These are phyloP conservation scores for Suillus occidentalis DNA, from an alignment of 768 basidiomycete species.

Conservation along the genomic window DNA sequence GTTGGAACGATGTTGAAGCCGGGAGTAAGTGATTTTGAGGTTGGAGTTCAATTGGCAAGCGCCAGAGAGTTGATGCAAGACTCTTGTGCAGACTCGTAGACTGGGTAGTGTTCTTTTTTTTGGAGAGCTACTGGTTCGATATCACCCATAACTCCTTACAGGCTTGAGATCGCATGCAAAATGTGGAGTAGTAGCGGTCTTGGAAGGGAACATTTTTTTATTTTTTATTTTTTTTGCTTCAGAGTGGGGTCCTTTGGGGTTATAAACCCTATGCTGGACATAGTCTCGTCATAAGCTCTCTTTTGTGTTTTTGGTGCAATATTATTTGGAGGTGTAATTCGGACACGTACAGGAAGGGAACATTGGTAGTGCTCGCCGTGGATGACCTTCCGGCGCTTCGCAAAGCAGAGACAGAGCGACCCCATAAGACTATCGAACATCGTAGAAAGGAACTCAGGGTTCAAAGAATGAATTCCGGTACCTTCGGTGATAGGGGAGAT, in stretches of 20 bases:
- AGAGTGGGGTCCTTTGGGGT: no score
- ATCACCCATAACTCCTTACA: constrained; percentile 16
- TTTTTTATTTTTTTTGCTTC: no score
- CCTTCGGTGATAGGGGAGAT: constrained; percentile 8
- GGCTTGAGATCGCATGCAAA: constrained; percentile 11
- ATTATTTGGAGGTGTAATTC: no score
- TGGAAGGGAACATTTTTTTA: no score
- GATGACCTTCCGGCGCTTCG: constrained; percentile 8
- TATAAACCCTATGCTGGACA: no score
- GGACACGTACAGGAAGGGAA: no score
- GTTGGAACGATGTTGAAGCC: constrained; percentile 3
- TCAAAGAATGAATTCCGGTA: neutral
- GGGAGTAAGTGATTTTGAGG: constrained; percentile 45
- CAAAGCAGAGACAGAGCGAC: constrained; percentile 10
- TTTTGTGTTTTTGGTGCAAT: no score
- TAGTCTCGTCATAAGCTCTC: no score
- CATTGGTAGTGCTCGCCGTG: constrained; percentile 16
- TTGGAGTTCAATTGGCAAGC: constrained; percentile 45
- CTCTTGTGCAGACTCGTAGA: constrained; percentile 15
- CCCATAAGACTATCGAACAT: constrained; percentile 30
- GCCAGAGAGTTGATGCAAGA: constrained; percentile 31
- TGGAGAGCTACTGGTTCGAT: constrained; percentile 12
- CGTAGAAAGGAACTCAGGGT: constrained; percentile 17
- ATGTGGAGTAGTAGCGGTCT: no score
- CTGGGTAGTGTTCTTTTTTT: constrained; percentile 6